phyloP scores from a whole-genome alignment of 2,329 filamentous ascomycete species.

The Zymoseptoria crescenta region DNA sequence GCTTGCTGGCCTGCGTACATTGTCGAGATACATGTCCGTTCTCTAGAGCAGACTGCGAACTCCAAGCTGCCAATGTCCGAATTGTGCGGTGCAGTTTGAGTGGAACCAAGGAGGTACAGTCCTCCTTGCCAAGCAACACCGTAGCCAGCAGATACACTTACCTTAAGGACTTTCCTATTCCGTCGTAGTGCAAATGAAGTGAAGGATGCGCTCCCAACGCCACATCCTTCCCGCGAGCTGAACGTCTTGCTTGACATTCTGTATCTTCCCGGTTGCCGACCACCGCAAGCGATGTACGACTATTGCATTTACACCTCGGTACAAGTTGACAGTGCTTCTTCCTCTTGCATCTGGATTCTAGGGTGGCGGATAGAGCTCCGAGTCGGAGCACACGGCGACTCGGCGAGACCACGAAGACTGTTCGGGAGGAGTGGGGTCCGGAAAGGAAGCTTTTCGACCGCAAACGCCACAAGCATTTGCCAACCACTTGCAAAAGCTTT shows the following conservation, averaged over 20 bases:
- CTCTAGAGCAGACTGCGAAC: too few species aligned
- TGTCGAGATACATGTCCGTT: too few species aligned
- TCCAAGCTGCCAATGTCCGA: too few species aligned
- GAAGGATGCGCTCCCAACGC: not conserved
- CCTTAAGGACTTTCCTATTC: not conserved
- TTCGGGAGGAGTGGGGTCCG: not conserved
- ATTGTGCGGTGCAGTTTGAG: too few species aligned
- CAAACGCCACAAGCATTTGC: not conserved
- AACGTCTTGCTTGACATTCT: not conserved
- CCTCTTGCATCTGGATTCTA: too few species aligned
- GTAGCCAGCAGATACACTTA: not conserved
- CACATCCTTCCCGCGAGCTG: not conserved
- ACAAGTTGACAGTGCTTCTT: not conserved
- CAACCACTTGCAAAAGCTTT: not conserved
- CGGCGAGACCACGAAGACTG: not conserved
- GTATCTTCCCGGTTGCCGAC: not conserved
- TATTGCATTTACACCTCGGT: not conserved
- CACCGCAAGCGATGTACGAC: not conserved
- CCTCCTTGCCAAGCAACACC: too few species aligned
- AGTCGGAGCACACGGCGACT: not conserved
- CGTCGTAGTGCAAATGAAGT: not conserved
- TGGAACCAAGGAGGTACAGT: too few species aligned
- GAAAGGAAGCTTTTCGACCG: not conserved
- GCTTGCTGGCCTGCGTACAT: too few species aligned
- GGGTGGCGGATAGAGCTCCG: too few species aligned